These are phyloP conservation scores for Cardamine chenopodiifolia DNA, from an alignment of 345 rosid genomes.

Conservation along the genomic window DNA sequence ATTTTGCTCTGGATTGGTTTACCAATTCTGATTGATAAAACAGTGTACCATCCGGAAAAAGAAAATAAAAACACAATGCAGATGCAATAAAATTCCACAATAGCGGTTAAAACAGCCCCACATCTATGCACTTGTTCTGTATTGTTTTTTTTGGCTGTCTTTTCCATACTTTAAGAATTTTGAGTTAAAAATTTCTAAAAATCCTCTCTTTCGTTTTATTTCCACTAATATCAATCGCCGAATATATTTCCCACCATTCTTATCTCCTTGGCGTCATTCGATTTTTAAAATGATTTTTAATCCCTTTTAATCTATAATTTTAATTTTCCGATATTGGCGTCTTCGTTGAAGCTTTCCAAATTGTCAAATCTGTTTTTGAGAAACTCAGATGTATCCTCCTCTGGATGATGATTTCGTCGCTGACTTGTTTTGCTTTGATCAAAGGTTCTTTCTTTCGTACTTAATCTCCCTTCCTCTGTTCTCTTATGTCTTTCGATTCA, in stretches of 20 bases:
- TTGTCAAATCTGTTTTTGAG: conserved; percentile 14
- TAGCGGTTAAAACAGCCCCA: not conserved
- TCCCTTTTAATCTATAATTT: not conserved
- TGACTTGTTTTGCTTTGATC: conserved; percentile 41
- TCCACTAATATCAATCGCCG: conserved; percentile 41
- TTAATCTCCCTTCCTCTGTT: not conserved
- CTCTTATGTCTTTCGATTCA: not conserved
- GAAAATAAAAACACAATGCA: not conserved
- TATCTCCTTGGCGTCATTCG: conserved; percentile 39
- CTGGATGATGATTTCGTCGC: conserved; percentile 39
- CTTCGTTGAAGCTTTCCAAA: conserved; percentile 26
- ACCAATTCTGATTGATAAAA: no score
- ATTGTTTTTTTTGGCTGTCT: not conserved
- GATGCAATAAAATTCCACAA: not conserved
- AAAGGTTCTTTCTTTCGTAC: conserved; percentile 30
- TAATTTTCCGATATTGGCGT: conserved; percentile 18
- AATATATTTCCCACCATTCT: conserved; percentile 41
- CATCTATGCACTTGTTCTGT: not conserved
- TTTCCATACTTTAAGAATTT: conserved; percentile 16
- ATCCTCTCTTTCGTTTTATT: not conserved
- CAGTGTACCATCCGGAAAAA: no score
- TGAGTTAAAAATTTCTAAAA: not conserved
- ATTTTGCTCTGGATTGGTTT: not conserved
- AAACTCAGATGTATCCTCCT: conserved; percentile 39
- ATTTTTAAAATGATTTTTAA: not conserved